phyloP scores from a whole-genome alignment of 2,329 filamentous ascomycete species.

The Exutisphaerella laricina region DNA sequence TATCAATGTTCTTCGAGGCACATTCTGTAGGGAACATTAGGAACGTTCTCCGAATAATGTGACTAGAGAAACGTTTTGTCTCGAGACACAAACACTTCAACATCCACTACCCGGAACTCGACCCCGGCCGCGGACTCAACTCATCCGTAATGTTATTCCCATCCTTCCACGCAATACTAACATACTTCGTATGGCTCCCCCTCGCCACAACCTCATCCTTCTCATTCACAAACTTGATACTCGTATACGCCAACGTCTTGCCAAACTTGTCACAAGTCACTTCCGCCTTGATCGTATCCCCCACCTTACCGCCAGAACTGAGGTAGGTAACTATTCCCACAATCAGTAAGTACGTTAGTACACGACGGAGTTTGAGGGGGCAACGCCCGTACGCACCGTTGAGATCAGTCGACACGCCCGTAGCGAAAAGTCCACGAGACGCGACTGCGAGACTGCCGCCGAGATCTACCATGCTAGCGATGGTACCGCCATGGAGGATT shows the following conservation, averaged over 20 bases:
- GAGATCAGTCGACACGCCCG: slow-evolving; percentile 62
- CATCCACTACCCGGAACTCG: no score
- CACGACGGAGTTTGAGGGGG: no score
- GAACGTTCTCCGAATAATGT: no score
- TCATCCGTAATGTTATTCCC: slow-evolving; percentile 57
- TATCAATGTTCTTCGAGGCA: no score
- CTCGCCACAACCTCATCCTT: slow-evolving; percentile 57
- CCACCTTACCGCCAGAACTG: slow-evolving; percentile 57
- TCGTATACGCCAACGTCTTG: slow-evolving; percentile 60
- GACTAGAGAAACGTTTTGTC: no score
- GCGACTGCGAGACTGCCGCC: slow-evolving; percentile 62
- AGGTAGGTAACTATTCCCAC: slow-evolving; percentile 52
- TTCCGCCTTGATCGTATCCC: slow-evolving; percentile 48
- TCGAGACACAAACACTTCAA: no score
- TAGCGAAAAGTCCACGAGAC: slow-evolving; percentile 59
- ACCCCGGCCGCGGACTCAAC: slow-evolving; percentile 38
- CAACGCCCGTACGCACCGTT: slow-evolving; percentile 40
- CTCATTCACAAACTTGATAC: slow-evolving; percentile 55
- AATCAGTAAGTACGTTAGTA: no score
- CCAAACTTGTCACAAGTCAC: slow-evolving; percentile 63
- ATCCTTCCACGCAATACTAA: slow-evolving; percentile 54
- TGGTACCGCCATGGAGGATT: slow-evolving; percentile 72
- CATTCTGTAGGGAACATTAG: no score
- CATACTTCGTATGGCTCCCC: slow-evolving; percentile 62
- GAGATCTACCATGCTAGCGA: slow-evolving; percentile 68